Base-by-base conservation (phyloP, 169 alveolate genomes). In the Pseudocohnilembus persalinus region DNA sequence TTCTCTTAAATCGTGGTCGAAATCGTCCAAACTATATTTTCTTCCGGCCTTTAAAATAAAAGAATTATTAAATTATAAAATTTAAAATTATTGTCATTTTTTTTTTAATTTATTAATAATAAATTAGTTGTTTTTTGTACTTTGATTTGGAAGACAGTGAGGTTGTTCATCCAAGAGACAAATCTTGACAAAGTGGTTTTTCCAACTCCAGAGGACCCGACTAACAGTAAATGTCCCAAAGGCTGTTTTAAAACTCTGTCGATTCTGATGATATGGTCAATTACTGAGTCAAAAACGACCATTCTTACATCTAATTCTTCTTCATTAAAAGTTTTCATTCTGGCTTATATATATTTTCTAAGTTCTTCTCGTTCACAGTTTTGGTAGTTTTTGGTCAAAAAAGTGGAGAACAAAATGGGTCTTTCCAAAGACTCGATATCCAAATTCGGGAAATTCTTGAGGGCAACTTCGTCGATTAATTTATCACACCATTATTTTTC, bases 181-280 rank as follows among this genome's bases (percentile, higher is more conserved):
- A 99, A 97, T 90, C 98, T 92, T 29, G 99, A 96, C 33, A 99
- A 96, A 16, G 99, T 97, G 31, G 99, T 98, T 87, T 97, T 97
- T 28, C 99, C 99, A 0, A 98, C 98, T 33, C 99, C 99, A n/a
- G 99, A 97, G n/a, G 99, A 98, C 32, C 99, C 99, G 26, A 98
- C 98, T 15, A 97, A 91, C 49, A 95, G 91, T 49, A 98, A 93
- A 92, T 98, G 99, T 20, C 99, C 99, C 29, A 99, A 89, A 1
- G 99, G 99, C 89, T 98, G 99, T 88, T 98, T 92, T 32, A 99
- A 92, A 26, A 98, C 99, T 88, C 99, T 92, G 85, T 99, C 99
- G 75, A 99, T 98, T 88, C 99, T 94, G 33, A 98, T 93, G 81
- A 99, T 97, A 86, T 99, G 99, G 85, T 99, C 99, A 78, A 99